Evolutionary conservation across 2,329 filamentous ascomycete species (phyloP).

Genomic region (Chrysoporthe cubensis): DNA sequence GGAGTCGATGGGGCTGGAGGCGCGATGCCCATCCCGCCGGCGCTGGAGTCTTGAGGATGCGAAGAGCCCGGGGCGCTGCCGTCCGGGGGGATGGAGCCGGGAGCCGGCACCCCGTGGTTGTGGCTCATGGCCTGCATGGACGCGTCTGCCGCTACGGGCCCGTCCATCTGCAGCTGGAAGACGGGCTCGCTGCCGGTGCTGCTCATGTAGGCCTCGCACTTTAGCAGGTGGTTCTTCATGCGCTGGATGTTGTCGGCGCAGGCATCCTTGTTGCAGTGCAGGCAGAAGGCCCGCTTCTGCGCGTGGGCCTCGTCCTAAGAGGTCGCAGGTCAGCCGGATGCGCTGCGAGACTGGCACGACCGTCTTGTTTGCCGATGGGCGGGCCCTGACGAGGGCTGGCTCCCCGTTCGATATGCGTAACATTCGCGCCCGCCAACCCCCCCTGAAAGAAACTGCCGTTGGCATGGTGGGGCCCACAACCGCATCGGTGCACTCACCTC

Average conservation of each 20-base stretch:
- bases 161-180: constrained; percentile 23
- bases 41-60: constrained; percentile 13
- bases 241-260: constrained; percentile 30
- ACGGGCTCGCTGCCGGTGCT: constrained; percentile 24
- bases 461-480: neutral
- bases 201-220: constrained; percentile 24
- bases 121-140: constrained; percentile 14
- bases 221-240: constrained; percentile 28
- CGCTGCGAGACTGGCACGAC: neutral
- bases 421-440: neutral
- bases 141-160: constrained; percentile 18
- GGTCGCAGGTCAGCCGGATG: neutral
- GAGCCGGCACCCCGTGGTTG: neutral
- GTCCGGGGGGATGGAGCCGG: neutral
- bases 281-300: constrained; percentile 27
- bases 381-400: neutral
- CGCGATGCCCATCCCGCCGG: constrained; percentile 15
- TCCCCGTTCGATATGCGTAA: constrained; percentile 8
- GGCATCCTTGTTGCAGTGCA: constrained; percentile 28
- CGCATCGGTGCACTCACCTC: constrained; percentile 18
- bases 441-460: constrained; percentile 1
- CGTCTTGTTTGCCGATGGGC: neutral
- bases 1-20: neutral
- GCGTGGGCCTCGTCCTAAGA: constrained; percentile 25
- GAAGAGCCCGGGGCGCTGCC: constrained; percentile 7